phyloP scores from a whole-genome alignment of 495 filamentous ascomycete species.

The Xeromyces bisporus region DNA sequence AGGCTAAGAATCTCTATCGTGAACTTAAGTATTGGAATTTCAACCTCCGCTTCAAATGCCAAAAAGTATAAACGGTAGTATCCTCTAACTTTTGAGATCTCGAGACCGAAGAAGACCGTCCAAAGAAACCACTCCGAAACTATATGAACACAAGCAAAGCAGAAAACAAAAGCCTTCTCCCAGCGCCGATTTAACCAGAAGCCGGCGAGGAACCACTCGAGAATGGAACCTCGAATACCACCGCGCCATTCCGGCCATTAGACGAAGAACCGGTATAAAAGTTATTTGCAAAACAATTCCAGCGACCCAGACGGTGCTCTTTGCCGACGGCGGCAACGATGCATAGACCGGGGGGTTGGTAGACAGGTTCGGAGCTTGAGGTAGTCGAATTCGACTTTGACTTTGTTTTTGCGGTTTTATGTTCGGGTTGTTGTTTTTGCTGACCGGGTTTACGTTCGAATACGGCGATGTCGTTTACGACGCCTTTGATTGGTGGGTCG shows the following conservation, averaged over 20 bases:
- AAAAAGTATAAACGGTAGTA: too few species aligned
- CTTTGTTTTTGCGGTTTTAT: too few species aligned
- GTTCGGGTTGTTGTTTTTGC: conserved; percentile 1
- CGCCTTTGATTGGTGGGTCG: conserved; percentile 41
- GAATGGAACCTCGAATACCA: conserved; percentile 63
- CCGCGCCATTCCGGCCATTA: conserved; percentile 56
- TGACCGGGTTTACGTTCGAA: conserved; percentile 41
- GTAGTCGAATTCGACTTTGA: conserved; percentile 41
- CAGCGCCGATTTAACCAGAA: too few species aligned
- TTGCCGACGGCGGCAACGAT: conserved; percentile 73
- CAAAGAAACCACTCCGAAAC: too few species aligned
- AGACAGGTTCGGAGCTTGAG: not conserved
- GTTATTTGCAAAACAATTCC: conserved; percentile 37
- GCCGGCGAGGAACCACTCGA: too few species aligned
- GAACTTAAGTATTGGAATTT: too few species aligned
- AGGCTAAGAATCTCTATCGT: too few species aligned
- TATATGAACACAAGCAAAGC: too few species aligned
- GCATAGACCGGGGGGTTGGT: conserved; percentile 45
- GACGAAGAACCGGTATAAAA: conserved; percentile 26
- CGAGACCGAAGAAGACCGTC: too few species aligned
- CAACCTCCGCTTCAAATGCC: too few species aligned
- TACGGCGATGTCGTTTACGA: conserved; percentile 72
- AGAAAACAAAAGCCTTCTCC: too few species aligned
- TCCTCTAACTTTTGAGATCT: too few species aligned
- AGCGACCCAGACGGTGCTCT: conserved; percentile 67